These are phyloP conservation scores for Monilinia polystroma DNA, from an alignment of 2,329 filamentous ascomycete genomes.

Conservation along the genomic window DNA sequence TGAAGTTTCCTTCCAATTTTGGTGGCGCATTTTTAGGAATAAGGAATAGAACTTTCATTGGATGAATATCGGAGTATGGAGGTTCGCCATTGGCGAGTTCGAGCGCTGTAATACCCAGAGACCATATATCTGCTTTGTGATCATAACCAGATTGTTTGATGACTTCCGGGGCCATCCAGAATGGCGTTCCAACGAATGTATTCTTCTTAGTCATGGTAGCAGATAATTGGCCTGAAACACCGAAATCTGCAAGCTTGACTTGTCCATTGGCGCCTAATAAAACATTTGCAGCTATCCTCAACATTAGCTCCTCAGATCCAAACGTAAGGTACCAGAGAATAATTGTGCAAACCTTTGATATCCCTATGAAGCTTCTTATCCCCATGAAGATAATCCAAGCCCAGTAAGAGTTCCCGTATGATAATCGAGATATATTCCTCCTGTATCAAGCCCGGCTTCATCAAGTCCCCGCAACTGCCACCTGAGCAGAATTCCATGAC, in stretches of 20 bases:
- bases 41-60: conserved; percentile 96
- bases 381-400: conserved; percentile 87
- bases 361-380: conserved; percentile 97
- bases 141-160: conserved; percentile 99
- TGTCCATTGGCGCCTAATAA: conserved; percentile 86
- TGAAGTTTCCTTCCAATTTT: conserved; percentile 75
- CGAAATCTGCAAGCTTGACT: conserved; percentile 96
- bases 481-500: conserved; percentile 99
- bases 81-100: conserved; percentile 91
- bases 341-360: conserved; percentile 70
- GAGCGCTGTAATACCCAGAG: conserved; percentile 88
- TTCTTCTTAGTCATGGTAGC: conserved; percentile 99
- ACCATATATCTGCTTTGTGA: conserved; percentile 98
- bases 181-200: conserved; percentile 95
- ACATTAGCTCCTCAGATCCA: conserved; percentile 20
- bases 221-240: conserved; percentile 91
- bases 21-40: conserved; percentile 94
- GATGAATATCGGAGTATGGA: conserved; percentile 93
- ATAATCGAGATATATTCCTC: conserved; percentile 99
- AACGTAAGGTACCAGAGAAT: background rate
- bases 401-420: conserved; percentile 81
- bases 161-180: conserved; percentile 99
- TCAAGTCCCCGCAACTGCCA: conserved; percentile 90
- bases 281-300: conserved; percentile 78
- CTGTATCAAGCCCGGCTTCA: conserved; percentile 87